Evolutionary conservation across 148 eudicot species (phyloP).

Genomic region (Vaccinium darrowii): DNA sequence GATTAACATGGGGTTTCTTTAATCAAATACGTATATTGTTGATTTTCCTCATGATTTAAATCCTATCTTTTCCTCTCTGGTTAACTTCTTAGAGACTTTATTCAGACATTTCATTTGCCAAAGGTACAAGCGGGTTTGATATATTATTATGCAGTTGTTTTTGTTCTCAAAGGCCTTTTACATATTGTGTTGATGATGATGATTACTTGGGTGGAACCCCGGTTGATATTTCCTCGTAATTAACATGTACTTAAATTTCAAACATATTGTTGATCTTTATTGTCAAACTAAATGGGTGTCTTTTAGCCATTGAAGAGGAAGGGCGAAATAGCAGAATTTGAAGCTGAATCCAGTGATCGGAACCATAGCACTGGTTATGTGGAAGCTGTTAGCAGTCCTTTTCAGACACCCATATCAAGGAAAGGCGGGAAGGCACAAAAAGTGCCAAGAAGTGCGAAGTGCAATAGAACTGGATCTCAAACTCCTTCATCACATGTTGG

Average conservation of each 20-base stretch:
- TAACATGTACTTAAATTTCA: neutral
- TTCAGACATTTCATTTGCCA: neutral
- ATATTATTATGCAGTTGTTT: neutral
- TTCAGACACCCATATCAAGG: constrained; percentile 69
- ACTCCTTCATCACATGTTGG: constrained; percentile 65
- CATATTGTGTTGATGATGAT: neutral
- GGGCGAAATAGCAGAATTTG: constrained; percentile 45
- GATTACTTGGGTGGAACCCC: neutral
- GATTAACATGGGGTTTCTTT: neutral
- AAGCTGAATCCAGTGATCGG: constrained; percentile 46
- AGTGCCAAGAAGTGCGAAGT: constrained; percentile 55
- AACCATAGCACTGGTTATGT: constrained; percentile 42
- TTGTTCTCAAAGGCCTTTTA: neutral
- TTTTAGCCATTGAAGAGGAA: constrained; percentile 73
- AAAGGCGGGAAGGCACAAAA: constrained; percentile 64
- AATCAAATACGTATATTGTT: neutral
- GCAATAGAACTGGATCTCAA: constrained; percentile 51
- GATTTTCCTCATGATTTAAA: neutral
- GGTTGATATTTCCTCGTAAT: neutral
- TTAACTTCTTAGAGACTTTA: neutral
- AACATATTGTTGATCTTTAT: constrained; percentile 19
- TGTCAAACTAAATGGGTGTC: constrained; percentile 14
- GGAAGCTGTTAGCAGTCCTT: constrained; percentile 50
- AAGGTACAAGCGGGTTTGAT: neutral
- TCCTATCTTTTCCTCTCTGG: neutral